Conservation (phyloP, 768 basidiomycete species). For the Kondoa malvinella region DNA sequence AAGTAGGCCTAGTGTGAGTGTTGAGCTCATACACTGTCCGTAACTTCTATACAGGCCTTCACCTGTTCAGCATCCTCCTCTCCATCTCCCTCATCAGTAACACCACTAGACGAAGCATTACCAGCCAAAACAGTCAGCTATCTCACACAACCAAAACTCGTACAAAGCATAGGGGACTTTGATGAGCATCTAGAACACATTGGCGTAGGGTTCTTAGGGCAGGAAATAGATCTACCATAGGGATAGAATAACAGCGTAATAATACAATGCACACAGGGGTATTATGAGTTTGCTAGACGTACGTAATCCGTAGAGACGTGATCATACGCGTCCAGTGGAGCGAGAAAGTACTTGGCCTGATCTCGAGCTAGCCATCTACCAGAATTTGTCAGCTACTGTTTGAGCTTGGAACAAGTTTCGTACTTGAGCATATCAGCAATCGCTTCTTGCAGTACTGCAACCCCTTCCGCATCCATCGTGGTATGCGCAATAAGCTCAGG, state of each 20-base stretch:
- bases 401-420: neutral
- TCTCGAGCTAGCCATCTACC: conserved; percentile 3
- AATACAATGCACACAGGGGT: neutral
- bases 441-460: neutral
- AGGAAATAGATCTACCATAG: neutral
- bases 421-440: neutral
- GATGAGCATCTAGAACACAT: neutral
- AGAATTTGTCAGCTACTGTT: neutral
- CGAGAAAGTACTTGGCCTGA: neutral
- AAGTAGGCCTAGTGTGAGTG: no score
- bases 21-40: no score
- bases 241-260: neutral
- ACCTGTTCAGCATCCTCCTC: neutral
- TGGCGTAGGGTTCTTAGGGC: neutral
- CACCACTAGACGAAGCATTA: neutral
- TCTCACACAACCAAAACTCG: neutral
- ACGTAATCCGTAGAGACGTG: neutral
- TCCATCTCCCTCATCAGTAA: neutral
- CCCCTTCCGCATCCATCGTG: conserved; percentile 60
- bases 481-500: conserved; percentile 79
- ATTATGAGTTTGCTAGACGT: neutral
- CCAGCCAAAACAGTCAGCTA: neutral
- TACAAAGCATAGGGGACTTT: neutral
- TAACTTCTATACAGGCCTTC: neutral
- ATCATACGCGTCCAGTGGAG: neutral